Conservation (phyloP, 208 protist genomes). For the Naegleria fowleri region DNA sequence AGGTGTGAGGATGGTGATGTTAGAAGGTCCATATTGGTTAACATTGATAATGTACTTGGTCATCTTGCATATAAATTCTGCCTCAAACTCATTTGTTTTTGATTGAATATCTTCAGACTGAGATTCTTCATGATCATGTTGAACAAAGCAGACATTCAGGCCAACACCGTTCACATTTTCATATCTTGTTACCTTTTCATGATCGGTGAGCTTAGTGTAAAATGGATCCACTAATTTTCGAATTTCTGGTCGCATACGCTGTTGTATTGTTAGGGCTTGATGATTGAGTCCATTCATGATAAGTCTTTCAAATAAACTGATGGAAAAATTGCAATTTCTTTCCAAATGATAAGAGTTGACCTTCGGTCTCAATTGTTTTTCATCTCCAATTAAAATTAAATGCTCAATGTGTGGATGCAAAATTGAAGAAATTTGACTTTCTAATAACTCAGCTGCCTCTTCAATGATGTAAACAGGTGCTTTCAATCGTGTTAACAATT, state of each 20-base stretch:
- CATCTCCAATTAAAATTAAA: constrained; percentile 54
- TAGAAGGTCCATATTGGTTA: background rate
- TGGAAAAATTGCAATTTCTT: background rate
- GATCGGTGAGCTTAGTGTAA: constrained; percentile 28
- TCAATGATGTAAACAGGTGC: constrained; percentile 45
- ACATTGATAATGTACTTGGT: background rate
- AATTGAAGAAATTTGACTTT: constrained; percentile 38
- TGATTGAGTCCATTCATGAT: constrained; percentile 29
- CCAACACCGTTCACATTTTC: background rate
- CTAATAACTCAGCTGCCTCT: constrained; percentile 51
- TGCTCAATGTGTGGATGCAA: constrained; percentile 33
- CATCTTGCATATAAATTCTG: background rate
- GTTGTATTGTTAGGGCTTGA: constrained; percentile 41
- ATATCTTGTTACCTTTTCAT: background rate
- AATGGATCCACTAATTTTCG: constrained; percentile 34
- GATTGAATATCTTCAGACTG: background rate
- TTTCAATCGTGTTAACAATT: background rate
- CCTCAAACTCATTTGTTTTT: constrained; percentile 45
- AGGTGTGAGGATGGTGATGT: constrained; percentile 82
- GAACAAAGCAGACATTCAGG: background rate
- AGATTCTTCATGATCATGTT: constrained; percentile 17
- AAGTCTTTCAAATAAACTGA: constrained; percentile 59
- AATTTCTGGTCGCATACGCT: constrained; percentile 56
- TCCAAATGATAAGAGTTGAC: constrained; percentile 42
- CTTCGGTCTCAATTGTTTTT: constrained; percentile 54